Conservation (phyloP, 1,284 basidiomycete species). For the Cerrena zonata region DNA sequence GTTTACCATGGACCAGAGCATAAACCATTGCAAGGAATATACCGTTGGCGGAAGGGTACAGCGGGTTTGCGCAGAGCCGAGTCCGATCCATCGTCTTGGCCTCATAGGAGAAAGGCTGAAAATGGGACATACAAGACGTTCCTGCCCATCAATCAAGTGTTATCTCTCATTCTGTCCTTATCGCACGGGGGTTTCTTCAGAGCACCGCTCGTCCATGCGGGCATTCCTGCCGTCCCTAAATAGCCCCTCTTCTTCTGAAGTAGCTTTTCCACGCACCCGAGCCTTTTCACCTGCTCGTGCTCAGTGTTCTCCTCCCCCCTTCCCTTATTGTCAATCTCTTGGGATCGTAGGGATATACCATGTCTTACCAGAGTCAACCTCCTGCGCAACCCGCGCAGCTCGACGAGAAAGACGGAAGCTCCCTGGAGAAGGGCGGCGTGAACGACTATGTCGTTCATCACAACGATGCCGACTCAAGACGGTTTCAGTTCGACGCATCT, state of each 20-base stretch:
- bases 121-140: neutral
- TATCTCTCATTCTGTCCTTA: constrained; percentile 6
- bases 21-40: too few relatives aligned
- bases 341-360: neutral
- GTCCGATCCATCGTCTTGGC: neutral
- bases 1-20: too few relatives aligned
- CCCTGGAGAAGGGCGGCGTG: constrained; percentile 29
- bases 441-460: constrained; percentile 23
- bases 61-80: neutral
- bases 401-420: constrained; percentile 20
- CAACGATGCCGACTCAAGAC: constrained; percentile 13
- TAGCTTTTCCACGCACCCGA: constrained; percentile 4
- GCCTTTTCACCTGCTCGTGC: constrained; percentile 2
- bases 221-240: neutral
- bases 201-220: constrained; percentile 3
- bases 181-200: constrained; percentile 1
- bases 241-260: neutral
- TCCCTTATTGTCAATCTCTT: neutral
- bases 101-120: neutral
- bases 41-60: too few relatives aligned
- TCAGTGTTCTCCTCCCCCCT: neutral
- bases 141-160: constrained; percentile 8
- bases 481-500: constrained; percentile 42
- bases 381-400: neutral
- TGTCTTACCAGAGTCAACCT: constrained; percentile 1